These are phyloP conservation scores for Dactylellina leptospora DNA, from an alignment of 2,329 filamentous ascomycete species.

Conservation along the genomic window DNA sequence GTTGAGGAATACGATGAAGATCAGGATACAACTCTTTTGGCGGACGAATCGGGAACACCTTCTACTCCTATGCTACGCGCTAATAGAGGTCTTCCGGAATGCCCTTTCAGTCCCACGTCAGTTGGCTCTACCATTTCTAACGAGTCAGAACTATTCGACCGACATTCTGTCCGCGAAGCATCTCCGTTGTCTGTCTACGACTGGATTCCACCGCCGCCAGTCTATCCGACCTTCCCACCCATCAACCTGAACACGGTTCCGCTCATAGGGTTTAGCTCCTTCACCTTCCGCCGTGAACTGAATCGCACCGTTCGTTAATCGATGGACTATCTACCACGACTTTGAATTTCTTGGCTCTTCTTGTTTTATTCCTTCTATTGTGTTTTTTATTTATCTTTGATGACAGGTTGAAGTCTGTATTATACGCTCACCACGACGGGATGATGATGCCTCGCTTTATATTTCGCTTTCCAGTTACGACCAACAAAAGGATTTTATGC, in stretches of 20 bases:
- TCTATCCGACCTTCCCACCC: slow-evolving; percentile 8
- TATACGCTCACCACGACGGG: background rate
- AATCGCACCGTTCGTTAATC: slow-evolving; percentile 15
- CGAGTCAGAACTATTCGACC: background rate
- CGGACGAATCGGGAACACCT: background rate
- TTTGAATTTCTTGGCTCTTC: background rate
- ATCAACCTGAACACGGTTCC: slow-evolving; percentile 1
- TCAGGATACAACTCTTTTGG: background rate
- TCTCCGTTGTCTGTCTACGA: slow-evolving; percentile 2
- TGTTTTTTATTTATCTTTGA: background rate
- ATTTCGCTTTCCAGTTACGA: background rate
- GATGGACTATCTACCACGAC: background rate
- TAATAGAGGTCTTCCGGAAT: background rate
- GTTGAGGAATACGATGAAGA: background rate
- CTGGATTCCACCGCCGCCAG: background rate
- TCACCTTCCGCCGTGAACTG: slow-evolving; percentile 1
- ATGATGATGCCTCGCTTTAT: background rate
- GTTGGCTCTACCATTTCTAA: slow-evolving; percentile 1
- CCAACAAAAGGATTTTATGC: too few species aligned
- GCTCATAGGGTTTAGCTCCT: background rate
- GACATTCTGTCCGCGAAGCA: background rate
- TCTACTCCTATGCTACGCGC: background rate
- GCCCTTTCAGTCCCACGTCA: background rate
- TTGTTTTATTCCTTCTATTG: background rate
- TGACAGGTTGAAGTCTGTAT: background rate